Percentiles rank a stretch among this genome's conserved stretches.
These are phyloP conservation scores for Basipetospora chlamydospora DNA, from an alignment of 2,329 filamentous ascomycete genomes.

Conservation along the genomic window DNA sequence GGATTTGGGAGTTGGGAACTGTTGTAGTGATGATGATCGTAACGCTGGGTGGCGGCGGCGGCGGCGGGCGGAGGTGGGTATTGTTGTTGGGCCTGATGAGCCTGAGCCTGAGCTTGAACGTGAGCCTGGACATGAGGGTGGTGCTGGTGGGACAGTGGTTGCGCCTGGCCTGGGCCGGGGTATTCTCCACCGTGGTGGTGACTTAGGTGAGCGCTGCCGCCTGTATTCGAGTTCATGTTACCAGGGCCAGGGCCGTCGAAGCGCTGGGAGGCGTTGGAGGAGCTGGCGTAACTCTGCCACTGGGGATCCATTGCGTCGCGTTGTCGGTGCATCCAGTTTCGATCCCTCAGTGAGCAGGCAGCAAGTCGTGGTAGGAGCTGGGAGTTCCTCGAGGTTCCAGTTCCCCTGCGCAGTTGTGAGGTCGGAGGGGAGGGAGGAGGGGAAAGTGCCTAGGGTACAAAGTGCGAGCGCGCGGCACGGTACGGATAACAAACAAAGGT, in stretches of 20 bases:
- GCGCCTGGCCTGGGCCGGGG: background rate
- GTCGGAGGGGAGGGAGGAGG: no score
- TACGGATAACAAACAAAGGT: no score
- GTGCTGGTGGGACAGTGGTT: constrained; percentile 2
- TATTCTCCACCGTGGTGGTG: constrained; percentile 1
- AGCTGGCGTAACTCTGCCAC: constrained; percentile 55
- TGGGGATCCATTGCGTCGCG: constrained; percentile 34
- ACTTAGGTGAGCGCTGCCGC: no score
- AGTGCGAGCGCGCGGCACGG: no score
- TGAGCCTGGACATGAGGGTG: background rate
- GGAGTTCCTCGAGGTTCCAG: no score
- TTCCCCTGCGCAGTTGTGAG: no score
- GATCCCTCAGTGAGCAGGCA: no score
- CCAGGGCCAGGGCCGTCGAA: constrained; percentile 35
- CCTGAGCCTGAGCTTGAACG: constrained; percentile 1
- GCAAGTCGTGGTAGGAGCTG: no score
- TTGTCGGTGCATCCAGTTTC: no score
- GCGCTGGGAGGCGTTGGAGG: constrained; percentile 47
- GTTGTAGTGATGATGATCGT: constrained; percentile 24
- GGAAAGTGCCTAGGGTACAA: no score
- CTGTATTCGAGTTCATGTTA: background rate
- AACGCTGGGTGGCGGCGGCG: constrained; percentile 12
- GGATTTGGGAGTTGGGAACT: constrained; percentile 12
- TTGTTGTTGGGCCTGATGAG: constrained; percentile 12
- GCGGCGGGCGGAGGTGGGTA: constrained; percentile 6